Percentiles rank a stretch among this genome's conserved stretches.
These are phyloP conservation scores for Tardiomyces depauwii DNA, from an alignment of 1,139 yeast genomes.

Conservation along the genomic window DNA sequence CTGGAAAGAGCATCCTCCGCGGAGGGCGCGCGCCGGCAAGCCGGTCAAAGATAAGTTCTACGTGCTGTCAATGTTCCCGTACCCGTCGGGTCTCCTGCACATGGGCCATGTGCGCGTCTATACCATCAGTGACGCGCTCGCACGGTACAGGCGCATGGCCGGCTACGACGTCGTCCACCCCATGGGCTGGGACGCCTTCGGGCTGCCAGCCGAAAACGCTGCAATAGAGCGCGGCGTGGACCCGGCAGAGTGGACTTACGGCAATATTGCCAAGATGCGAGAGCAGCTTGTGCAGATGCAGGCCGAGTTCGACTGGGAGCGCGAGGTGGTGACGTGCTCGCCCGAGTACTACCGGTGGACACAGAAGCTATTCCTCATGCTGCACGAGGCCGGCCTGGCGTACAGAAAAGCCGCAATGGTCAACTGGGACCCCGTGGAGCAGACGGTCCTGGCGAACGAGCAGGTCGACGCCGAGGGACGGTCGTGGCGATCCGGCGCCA, in stretches of 20 bases:
- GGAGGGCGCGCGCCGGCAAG: slow-evolving; percentile 7
- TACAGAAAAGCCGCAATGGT: slow-evolving; percentile 80
- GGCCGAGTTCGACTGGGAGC: slow-evolving; percentile 89
- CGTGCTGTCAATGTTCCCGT: slow-evolving; percentile 85
- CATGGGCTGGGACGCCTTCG: slow-evolving; percentile 99
- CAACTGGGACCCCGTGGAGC: slow-evolving; percentile 96
- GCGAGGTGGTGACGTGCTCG: slow-evolving; percentile 77
- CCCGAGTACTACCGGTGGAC: slow-evolving; percentile 91
- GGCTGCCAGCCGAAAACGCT: slow-evolving; percentile 96
- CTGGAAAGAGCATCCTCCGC: slow-evolving; percentile 18
- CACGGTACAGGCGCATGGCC: slow-evolving; percentile 64
- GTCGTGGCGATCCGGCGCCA: slow-evolving; percentile 96
- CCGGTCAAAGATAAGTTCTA: slow-evolving; percentile 39
- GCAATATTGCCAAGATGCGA: slow-evolving; percentile 74
- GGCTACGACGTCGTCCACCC: slow-evolving; percentile 83
- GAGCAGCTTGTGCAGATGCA: slow-evolving; percentile 66
- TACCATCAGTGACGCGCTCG: slow-evolving; percentile 75
- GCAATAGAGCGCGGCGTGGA: slow-evolving; percentile 76
- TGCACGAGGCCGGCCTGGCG: slow-evolving; percentile 69
- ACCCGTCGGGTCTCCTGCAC: slow-evolving; percentile 86
- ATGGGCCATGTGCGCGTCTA: slow-evolving; percentile 92
- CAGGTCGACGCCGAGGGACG: slow-evolving; percentile 86
- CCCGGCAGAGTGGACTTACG: slow-evolving; percentile 74
- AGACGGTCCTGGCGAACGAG: slow-evolving; percentile 91
- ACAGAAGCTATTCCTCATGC: slow-evolving; percentile 66